A percentile compares a stretch with the other conserved stretches of the same genome.
These are phyloP conservation scores for Apiotrichum mycotoxinovorans DNA, from an alignment of 1,284 basidiomycete genomes.

Conservation along the genomic window DNA sequence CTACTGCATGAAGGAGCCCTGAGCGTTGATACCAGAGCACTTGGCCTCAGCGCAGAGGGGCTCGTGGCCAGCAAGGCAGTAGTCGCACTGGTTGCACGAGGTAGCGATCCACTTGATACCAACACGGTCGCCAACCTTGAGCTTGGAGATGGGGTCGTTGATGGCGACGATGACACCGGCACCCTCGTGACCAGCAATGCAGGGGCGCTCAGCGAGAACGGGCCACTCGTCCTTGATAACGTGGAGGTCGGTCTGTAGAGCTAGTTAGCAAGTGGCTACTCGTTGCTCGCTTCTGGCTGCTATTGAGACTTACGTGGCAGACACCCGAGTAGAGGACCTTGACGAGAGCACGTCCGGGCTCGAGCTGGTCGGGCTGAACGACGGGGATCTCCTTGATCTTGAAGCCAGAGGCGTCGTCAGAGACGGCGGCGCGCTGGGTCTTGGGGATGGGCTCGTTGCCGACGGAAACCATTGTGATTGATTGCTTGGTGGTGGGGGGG, in stretches of 20 bases:
- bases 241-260: constrained; percentile 72
- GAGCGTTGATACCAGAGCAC: constrained; percentile 63
- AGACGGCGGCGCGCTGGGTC: constrained; percentile 26
- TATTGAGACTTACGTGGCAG: constrained; percentile 25
- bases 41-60: constrained; percentile 58
- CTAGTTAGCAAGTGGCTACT: background rate
- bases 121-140: constrained; percentile 51
- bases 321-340: constrained; percentile 58
- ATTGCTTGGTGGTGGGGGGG: constrained; percentile 5
- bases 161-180: constrained; percentile 67
- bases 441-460: constrained; percentile 24
- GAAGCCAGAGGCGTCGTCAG: constrained; percentile 20
- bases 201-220: constrained; percentile 61
- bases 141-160: constrained; percentile 60
- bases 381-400: constrained; percentile 24
- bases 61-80: constrained; percentile 68
- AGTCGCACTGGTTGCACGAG: constrained; percentile 68
- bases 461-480: constrained; percentile 11
- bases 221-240: constrained; percentile 69
- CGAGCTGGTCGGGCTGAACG: constrained; percentile 22
- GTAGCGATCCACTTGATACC: constrained; percentile 80
- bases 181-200: constrained; percentile 65
- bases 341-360: constrained; percentile 28
- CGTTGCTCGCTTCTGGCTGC: too few species aligned
- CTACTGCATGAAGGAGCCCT: constrained; percentile 33